Percentiles rank a stretch among this genome's conserved stretches.
These are phyloP conservation scores for Danielozyma ontarioensis DNA, from an alignment of 805 yeast genomes.

Conservation along the genomic window DNA sequence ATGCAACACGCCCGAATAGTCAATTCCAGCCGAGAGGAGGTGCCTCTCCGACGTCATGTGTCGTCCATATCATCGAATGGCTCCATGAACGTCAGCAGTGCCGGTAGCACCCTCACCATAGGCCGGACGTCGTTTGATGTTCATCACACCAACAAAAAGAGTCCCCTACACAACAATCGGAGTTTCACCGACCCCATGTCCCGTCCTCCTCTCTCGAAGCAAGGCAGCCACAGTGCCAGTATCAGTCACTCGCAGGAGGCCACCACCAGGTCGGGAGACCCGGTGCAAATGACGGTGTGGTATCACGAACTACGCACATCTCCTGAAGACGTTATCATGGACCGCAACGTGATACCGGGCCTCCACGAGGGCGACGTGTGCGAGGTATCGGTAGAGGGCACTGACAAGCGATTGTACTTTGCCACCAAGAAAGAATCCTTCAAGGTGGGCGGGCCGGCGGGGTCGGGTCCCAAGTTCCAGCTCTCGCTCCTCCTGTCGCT, in stretches of 20 bases:
- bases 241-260: constrained; percentile 7
- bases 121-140: constrained; percentile 1
- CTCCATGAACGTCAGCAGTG: constrained; percentile 1
- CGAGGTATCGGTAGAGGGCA: constrained; percentile 46
- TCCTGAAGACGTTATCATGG: constrained; percentile 56
- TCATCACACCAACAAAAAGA: neutral
- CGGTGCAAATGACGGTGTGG: constrained; percentile 43
- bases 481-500: constrained; percentile 58
- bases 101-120: constrained; percentile 2
- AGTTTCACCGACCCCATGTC: neutral
- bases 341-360: constrained; percentile 54
- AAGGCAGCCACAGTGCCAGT: constrained; percentile 1
- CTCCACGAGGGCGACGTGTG: constrained; percentile 72
- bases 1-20: constrained; percentile 30
- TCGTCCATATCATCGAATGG: too few species aligned
- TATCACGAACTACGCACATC: constrained; percentile 68
- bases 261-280: constrained; percentile 5
- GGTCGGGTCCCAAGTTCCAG: constrained; percentile 22
- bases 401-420: constrained; percentile 37
- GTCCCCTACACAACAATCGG: neutral
- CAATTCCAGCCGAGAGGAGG: constrained; percentile 8
- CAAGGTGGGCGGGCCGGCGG: constrained; percentile 1
- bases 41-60: too few species aligned
- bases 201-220: neutral
- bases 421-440: constrained; percentile 31